Base-by-base conservation (phyloP, 495 filamentous ascomycete species). In the Gamarada debralockiae region DNA sequence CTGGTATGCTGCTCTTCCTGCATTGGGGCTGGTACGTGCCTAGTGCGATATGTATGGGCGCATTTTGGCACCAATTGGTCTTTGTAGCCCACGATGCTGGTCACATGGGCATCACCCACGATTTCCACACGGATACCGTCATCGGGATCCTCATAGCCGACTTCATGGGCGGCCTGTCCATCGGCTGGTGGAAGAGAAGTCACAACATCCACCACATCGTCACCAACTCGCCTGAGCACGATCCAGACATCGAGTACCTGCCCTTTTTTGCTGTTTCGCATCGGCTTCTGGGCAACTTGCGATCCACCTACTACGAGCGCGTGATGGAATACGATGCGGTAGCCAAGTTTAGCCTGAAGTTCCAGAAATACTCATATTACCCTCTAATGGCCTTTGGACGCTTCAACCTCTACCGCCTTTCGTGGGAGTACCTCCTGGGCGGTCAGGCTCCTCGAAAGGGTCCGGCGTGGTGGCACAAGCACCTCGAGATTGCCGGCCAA, bases 141-240 rank as follows among this genome's bases (percentile, higher is more conserved):
- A 89, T 97, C 57, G 91, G 89, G 29, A 95, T 97, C 58, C 68
- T 95, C 49, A 86, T 97, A 58, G 92, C 92, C 21, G 83, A 93
- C 65, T 96, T 85, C 58, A 70, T 91, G 1, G 93, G 92, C 12
- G 92, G 92, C 4, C 70, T 97, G 12, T 92, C 87, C 38, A 52
- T 92, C 13, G 89, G 92, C n/a, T 97, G 92, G 92, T 97, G 92
- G 92, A 97, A 97, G 68, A 78, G 80, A 48, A 96, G 81, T 66
- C 92, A 97, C 71, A 97, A 97, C 66, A 92, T 97, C 20, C 92
- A 97, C 65, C 92, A 97, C 60, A 89, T 97, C 56, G 87, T 97
- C 24, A 97, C 92, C 20, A 97, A 97, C 68, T 85, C 85, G 37
- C 89, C 93, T 13, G 92, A 96, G 66, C 93, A 97, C 66, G 92